Percentiles rank a stretch among this genome's conserved stretches.
These are phyloP conservation scores for Tricholoma bakamatsutake DNA, from an alignment of 768 basidiomycete genomes.

Conservation along the genomic window DNA sequence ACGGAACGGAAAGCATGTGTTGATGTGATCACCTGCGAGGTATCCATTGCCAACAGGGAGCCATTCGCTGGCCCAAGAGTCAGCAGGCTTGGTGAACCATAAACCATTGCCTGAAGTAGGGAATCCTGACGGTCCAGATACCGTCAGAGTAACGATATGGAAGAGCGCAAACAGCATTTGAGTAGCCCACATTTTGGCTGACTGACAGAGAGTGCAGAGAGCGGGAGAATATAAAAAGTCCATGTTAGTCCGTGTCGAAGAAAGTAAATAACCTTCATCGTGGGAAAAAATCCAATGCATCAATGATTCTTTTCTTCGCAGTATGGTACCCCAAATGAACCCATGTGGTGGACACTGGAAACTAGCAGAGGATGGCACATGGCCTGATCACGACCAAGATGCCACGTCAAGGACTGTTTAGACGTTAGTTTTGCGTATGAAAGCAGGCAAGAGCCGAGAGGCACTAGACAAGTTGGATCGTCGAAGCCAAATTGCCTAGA, in stretches of 20 bases:
- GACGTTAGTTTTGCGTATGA: no score
- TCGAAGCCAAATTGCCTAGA: no score
- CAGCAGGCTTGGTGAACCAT: constrained; percentile 56
- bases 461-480: no score
- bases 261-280: neutral
- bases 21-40: neutral
- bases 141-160: constrained; percentile 15
- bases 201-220: constrained; percentile 5
- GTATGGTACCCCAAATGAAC: no score
- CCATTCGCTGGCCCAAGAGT: constrained; percentile 53
- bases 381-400: no score
- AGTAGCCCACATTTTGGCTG: constrained; percentile 20
- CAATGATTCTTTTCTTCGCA: no score
- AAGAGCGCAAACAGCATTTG: constrained; percentile 17
- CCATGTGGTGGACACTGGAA: no score
- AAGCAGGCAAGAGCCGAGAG: no score
- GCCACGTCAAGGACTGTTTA: no score
- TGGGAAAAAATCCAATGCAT: neutral
- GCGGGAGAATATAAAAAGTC: constrained; percentile 8
- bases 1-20: neutral
- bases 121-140: constrained; percentile 40
- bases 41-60: constrained; percentile 69
- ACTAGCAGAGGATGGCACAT: no score
- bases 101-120: constrained; percentile 70
- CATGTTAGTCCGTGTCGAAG: constrained; percentile 1